These are phyloP conservation scores for Triticum timopheevii DNA, from an alignment of 176 grass and related monocot species.

Conservation along the genomic window DNA sequence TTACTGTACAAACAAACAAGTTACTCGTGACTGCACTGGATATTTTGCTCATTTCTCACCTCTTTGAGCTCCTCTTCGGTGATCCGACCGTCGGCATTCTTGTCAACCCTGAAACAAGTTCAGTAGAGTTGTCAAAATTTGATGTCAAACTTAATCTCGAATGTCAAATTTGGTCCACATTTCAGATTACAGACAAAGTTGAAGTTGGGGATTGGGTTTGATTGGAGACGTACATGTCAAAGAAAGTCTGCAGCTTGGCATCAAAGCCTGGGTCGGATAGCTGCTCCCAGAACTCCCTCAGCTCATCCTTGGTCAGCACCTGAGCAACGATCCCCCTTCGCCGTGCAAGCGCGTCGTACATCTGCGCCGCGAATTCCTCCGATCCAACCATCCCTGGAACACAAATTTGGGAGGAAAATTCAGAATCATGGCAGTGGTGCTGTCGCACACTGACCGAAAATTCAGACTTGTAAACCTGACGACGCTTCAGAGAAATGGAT, in stretches of 20 bases:
- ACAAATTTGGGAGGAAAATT: neutral
- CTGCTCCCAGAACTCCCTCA: conserved; percentile 89
- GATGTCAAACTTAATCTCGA: too few relatives aligned
- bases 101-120: conserved; percentile 82
- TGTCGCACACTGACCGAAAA: neutral
- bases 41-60: too few relatives aligned
- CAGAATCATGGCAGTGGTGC: neutral
- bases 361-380: conserved; percentile 72
- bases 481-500: too few relatives aligned
- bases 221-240: conserved; percentile 72
- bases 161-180: neutral
- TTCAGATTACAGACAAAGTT: neutral
- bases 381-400: conserved; percentile 72
- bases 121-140: too few relatives aligned
- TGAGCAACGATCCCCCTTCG: conserved; percentile 57
- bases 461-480: neutral
- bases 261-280: conserved; percentile 87
- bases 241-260: conserved; percentile 80
- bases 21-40: too few relatives aligned
- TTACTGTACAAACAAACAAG: too few relatives aligned
- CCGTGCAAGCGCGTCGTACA: conserved; percentile 75
- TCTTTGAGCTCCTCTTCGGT: conserved; percentile 85
- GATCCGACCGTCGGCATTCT: conserved; percentile 84
- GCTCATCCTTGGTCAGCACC: conserved; percentile 68
- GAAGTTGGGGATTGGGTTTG: neutral